Evolutionary conservation across 352 stramenopile species (phyloP), one percentile per base, ranked within the genome.

Genomic region (Pythium grandisporangium): DNA sequence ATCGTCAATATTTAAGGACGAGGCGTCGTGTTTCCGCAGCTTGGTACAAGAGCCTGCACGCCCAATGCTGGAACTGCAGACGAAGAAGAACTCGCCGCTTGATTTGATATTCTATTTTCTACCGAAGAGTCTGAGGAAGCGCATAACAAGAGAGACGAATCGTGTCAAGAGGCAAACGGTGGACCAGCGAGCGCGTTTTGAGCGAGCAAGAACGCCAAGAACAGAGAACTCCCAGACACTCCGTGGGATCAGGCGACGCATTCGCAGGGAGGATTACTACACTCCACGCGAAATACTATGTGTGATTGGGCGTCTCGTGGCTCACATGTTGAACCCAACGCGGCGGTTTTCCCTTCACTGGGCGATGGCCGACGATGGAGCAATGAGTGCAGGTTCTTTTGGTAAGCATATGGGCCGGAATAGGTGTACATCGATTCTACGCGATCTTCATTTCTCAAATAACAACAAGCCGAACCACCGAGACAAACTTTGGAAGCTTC

Each of bases 401-500:
- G 50, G 53, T 0, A 29, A 29, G 1, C 57, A 50, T 11, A 68
- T 61, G 49, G 17, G 24, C 0, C 43, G 50, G 2, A 63, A 63
- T 5, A 49, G 42, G 0, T 63, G 48, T 23, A 46, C 30, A 6
- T 30, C 27, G 0, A 58, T 68, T 10, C 29, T 67, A 0, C 24
- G 42, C 0, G 50, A 63, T 24, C 20, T 68, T 0, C 49, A 64
- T 33, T 46, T 68, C 17, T 20, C 40, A 0, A 51, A 64, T 46
- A 57, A 56, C 30, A 25, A 47, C 25, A 40, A 32, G 11, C 8
- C 7, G 4, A 30, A 34, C 24, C 44, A 39, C 4, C 38, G 50
- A 22, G 50, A 53, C 25, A 55, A 58, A 17, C 2, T 54, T 0
- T 63, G 49, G 45, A 63, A 68, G 37, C 26, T 63, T 13, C 34